Percentiles rank a stretch among this genome's conserved stretches.
Conservation (phyloP, 306 rosid species). For the Rosa multiflora region DNA sequence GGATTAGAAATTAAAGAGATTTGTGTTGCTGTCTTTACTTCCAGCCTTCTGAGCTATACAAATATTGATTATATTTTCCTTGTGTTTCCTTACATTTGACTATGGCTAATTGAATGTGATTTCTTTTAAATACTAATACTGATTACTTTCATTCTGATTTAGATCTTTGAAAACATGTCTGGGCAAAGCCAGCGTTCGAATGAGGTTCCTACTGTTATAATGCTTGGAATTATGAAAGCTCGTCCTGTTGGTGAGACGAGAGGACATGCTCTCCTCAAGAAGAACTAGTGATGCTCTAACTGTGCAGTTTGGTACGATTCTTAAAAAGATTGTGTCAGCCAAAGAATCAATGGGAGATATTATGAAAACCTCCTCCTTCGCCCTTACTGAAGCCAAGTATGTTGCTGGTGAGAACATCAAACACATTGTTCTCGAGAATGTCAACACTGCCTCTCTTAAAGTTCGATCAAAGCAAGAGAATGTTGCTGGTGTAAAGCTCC, state of each 20-base stretch:
- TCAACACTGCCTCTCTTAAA: background rate
- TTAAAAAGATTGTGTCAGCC: constrained; percentile 82
- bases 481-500: constrained; percentile 89
- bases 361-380: constrained; percentile 83
- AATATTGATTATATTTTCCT: background rate
- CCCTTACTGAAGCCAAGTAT: constrained; percentile 85
- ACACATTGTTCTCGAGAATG: constrained; percentile 86
- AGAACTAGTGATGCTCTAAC: constrained; percentile 94
- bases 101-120: background rate
- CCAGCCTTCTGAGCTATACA: no score
- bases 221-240: constrained; percentile 82
- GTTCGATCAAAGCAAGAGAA: constrained; percentile 65
- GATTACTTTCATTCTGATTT: constrained; percentile 13
- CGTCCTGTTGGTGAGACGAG: constrained; percentile 87
- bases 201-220: constrained; percentile 94
- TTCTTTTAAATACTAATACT: background rate
- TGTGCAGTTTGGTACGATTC: constrained; percentile 80
- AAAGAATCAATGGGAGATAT: constrained; percentile 96
- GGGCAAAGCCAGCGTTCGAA: constrained; percentile 87
- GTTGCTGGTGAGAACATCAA: constrained; percentile 94
- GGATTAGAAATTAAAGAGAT: no score
- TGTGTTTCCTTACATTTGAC: background rate
- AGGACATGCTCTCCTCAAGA: constrained; percentile 96
- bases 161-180: constrained; percentile 60
- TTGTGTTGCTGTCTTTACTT: no score